Percentiles rank a stretch among this genome's conserved stretches.
These are phyloP conservation scores for Hyaloscypha bicolor DNA, from an alignment of 495 filamentous ascomycete species.

Conservation along the genomic window DNA sequence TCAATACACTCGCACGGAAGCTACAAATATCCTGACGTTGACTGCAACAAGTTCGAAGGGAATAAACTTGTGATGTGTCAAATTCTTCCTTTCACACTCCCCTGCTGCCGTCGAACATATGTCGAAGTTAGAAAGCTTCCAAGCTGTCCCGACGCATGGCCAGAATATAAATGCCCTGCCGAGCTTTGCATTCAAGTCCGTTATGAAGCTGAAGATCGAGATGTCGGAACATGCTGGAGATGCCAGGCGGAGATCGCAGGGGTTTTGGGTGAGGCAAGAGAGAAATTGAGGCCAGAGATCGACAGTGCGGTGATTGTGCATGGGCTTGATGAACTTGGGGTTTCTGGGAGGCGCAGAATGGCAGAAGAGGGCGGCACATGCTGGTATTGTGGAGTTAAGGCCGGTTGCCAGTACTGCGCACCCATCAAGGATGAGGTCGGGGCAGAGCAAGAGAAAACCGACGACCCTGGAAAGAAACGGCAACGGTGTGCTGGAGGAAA, in stretches of 20 bases:
- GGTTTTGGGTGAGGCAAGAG: neutral
- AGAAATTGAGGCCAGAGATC: constrained; percentile 22
- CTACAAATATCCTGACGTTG: neutral
- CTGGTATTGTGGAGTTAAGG: constrained; percentile 20
- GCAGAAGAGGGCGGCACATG: constrained; percentile 21
- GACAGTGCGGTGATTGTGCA: constrained; percentile 22
- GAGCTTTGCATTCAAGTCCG: constrained; percentile 29
- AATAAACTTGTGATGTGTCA: constrained; percentile 26
- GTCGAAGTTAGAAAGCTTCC: constrained; percentile 22
- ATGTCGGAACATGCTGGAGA: constrained; percentile 25
- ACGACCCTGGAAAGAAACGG: neutral
- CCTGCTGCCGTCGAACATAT: constrained; percentile 29
- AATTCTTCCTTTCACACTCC: constrained; percentile 23
- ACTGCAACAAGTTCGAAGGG: neutral
- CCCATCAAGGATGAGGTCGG: neutral
- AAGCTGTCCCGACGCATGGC: constrained; percentile 28
- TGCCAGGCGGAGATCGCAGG: constrained; percentile 15
- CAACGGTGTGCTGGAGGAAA: neutral
- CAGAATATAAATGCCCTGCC: constrained; percentile 25
- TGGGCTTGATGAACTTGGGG: constrained; percentile 18
- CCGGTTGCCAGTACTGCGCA: constrained; percentile 10
- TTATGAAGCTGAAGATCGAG: constrained; percentile 5
- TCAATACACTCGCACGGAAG: neutral
- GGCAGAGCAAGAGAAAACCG: neutral
- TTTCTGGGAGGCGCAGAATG: constrained; percentile 10